A percentile compares a stretch with the other conserved stretches of the same genome.
Conservation (phyloP, 495 filamentous ascomycete genomes). For the Elasticomyces elasticus region DNA sequence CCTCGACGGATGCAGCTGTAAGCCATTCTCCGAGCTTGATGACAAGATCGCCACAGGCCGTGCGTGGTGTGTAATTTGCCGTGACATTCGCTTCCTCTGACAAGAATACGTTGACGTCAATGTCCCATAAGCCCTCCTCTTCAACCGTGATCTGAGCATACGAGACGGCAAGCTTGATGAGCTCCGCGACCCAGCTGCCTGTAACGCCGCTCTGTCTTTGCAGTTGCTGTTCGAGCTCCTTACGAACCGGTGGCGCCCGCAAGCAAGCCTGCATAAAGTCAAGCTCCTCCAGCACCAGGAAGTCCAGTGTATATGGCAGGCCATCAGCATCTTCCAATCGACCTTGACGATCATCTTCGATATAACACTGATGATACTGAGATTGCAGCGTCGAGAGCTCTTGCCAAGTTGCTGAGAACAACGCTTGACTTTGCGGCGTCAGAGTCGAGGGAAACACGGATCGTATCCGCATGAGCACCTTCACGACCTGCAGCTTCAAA, state of each 20-base stretch:
- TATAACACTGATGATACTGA: conserved; percentile 70
- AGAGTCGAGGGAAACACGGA: conserved; percentile 72
- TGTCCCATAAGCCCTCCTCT: conserved; percentile 90
- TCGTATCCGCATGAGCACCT: conserved; percentile 79
- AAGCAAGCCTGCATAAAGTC: conserved; percentile 86
- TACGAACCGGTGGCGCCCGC: conserved; percentile 71
- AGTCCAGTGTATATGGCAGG: conserved; percentile 91
- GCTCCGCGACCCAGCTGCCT: conserved; percentile 62
- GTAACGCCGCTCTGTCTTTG: conserved; percentile 44
- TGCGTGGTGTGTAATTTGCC: conserved; percentile 91
- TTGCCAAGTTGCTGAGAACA: conserved; percentile 80
- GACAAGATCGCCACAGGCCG: conserved; percentile 79
- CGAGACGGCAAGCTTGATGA: conserved; percentile 68
- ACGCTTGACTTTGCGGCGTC: conserved; percentile 60
- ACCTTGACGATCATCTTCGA: conserved; percentile 73
- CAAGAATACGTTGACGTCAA: conserved; percentile 89
- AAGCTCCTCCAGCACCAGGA: conserved; percentile 81
- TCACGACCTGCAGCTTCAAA: conserved; percentile 81
- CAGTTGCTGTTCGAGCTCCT: conserved; percentile 69
- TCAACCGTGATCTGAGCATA: conserved; percentile 90
- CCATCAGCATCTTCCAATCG: conserved; percentile 82
- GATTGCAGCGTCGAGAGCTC: conserved; percentile 63
- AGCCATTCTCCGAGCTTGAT: conserved; percentile 94
- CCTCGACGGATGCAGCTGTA: conserved; percentile 56
- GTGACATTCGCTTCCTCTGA: conserved; percentile 91